Base-by-base conservation (phyloP, 371 early-diverging fungal genomes). In the Entomophthora muscae region DNA sequence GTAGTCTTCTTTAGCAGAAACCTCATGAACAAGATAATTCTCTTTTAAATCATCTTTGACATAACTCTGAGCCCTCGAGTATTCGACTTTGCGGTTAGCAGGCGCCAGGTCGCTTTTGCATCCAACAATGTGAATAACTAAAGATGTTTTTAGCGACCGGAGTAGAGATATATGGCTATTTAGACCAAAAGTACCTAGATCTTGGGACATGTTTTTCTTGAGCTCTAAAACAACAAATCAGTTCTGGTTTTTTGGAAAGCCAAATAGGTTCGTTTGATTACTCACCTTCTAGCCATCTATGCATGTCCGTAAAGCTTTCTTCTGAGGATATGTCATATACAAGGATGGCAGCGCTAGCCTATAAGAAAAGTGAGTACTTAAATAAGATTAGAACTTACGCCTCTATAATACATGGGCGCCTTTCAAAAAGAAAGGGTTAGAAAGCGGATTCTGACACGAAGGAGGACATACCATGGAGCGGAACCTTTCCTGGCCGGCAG, bases 401-500 rank as follows among this genome's bases (percentile, higher is more conserved):
- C 88, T 64, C 88, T 79, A 66, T 88, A 88, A 66, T 88, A 88
- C 83, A 85, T 83, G 53, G 83, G 85, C 52, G 88, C 83, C 73
- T 68, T 32, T 28, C 33, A 61, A 51, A 23, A 23, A 53, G n/a
- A 63, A 29, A 10, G 51, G 29, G 54, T 53, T 29, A 53, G 24
- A 27, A 30, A 27, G 30, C 22, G 26, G 13, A 33, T 29, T 52
- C 42, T 26, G 21, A 22, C 26, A 63, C 12, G 5, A 31, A 0
- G 12, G 22, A 54, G 22, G 33, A 54, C n/a, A 17, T 66, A 62
- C 66, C 82, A 80, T 80, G 51, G 81, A 80, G 66, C 80, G 73
- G 68, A 81, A 80, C 60, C 81, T 76, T 68, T 83, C 83, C 76
- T 83, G 83, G 23, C 83, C 83, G 57, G 83, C 83, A 30, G 83